Evolutionary conservation across 805 yeast genomes (phyloP).

Genomic region (Sugiyamaella marilandica): DNA sequence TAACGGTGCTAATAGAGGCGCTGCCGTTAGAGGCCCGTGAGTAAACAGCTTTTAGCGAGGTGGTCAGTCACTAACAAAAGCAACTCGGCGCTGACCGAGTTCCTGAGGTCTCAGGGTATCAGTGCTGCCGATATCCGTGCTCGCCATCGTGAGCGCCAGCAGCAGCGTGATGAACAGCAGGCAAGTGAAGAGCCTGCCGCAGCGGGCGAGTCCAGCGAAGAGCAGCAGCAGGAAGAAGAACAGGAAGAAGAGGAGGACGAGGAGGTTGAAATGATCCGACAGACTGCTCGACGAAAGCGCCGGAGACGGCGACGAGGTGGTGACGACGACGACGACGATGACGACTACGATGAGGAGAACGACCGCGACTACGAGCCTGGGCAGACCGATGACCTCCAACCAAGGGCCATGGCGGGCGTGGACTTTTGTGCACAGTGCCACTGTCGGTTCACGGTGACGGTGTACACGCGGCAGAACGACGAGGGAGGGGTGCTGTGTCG

Average conservation of each 20-base stretch:
- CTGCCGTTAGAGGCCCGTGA: constrained; percentile 17
- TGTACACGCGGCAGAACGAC: constrained; percentile 50
- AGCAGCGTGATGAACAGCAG: constrained; percentile 23
- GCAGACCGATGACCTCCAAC: constrained; percentile 36
- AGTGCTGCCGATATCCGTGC: constrained; percentile 64
- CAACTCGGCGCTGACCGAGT: constrained; percentile 82
- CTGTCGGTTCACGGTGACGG: constrained; percentile 52
- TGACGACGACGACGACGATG: constrained; percentile 33
- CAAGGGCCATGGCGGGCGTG: constrained; percentile 46
- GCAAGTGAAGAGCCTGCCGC: constrained; percentile 28
- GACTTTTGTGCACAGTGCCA: constrained; percentile 64
- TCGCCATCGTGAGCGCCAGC: constrained; percentile 18
- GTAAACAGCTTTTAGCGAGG: neutral
- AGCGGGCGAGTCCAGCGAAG: constrained; percentile 13
- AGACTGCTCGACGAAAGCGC: constrained; percentile 42
- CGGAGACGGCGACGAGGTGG: constrained; percentile 33
- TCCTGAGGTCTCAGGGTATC: constrained; percentile 83
- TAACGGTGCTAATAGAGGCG: neutral
- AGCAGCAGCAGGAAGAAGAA: constrained; percentile 18
- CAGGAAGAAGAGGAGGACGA: constrained; percentile 9
- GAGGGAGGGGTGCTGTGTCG: constrained; percentile 54
- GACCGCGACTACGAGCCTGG: constrained; percentile 38
- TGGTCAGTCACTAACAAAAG: neutral
- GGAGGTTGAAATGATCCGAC: constrained; percentile 28
- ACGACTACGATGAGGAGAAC: constrained; percentile 36